Percentiles rank a stretch among this genome's conserved stretches.
phyloP scores from a whole-genome alignment of 345 rosid genomes.

The Excoecaria cochinchinensis region DNA sequence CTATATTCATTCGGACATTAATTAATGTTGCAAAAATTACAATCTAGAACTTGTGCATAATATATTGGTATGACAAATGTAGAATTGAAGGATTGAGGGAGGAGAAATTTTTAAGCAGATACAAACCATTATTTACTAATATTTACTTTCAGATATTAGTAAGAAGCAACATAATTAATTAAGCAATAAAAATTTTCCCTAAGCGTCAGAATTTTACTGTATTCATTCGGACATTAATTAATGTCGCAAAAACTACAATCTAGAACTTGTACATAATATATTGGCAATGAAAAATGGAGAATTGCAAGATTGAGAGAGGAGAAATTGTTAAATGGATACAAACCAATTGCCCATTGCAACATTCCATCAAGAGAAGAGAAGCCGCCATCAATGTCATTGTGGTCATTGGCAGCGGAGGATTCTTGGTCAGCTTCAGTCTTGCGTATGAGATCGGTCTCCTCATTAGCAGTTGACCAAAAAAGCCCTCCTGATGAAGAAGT shows the following conservation, averaged over 20 bases:
- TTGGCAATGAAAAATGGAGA: too few species aligned
- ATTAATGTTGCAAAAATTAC: too few species aligned
- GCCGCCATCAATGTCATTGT: constrained; percentile 73
- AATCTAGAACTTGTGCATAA: too few species aligned
- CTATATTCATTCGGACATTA: too few species aligned
- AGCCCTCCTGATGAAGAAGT: constrained; percentile 41
- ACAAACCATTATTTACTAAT: constrained; percentile 35
- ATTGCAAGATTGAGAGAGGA: neutral
- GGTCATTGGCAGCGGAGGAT: constrained; percentile 40
- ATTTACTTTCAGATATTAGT: neutral
- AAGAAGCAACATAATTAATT: neutral
- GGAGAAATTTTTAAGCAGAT: too few species aligned
- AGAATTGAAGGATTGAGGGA: neutral
- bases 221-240: too few species aligned
- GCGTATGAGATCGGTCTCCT: constrained; percentile 55
- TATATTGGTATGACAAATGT: too few species aligned
- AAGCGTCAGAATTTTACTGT: too few species aligned
- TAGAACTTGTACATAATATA: too few species aligned
- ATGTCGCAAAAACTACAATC: too few species aligned
- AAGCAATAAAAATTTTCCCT: neutral
- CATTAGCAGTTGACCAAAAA: constrained; percentile 66
- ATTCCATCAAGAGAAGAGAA: constrained; percentile 89
- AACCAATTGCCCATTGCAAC: constrained; percentile 97
- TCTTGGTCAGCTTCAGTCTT: constrained; percentile 40
- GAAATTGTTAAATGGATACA: neutral